phyloP scores from a whole-genome alignment of 768 basidiomycete species.

The Boletus fagicola region DNA sequence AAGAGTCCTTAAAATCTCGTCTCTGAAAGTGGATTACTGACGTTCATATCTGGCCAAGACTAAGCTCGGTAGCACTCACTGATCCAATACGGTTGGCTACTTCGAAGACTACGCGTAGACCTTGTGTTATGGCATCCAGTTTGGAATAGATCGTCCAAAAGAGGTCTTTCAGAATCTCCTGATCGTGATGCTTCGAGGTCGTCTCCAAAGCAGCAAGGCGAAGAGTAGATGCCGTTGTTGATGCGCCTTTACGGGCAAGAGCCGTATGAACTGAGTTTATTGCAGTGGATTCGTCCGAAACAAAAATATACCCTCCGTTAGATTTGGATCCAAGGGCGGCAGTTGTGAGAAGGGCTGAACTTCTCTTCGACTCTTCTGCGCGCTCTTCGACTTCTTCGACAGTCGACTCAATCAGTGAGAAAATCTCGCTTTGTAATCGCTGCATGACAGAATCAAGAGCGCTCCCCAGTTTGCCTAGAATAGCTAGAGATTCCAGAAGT shows the following conservation, averaged over 20 bases:
- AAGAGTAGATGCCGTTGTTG: constrained; percentile 51
- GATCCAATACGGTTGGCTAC: constrained; percentile 88
- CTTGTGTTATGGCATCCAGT: constrained; percentile 89
- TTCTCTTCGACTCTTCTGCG: constrained; percentile 70
- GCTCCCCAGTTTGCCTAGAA: constrained; percentile 82
- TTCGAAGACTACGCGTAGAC: constrained; percentile 85
- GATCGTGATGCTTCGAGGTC: constrained; percentile 68
- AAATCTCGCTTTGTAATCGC: constrained; percentile 81
- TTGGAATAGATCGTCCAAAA: constrained; percentile 99
- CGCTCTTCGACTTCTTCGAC: constrained; percentile 91
- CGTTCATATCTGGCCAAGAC: not conserved
- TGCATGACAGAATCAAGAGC: constrained; percentile 83
- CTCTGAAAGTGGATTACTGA: constrained; percentile 46
- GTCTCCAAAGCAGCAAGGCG: constrained; percentile 74
- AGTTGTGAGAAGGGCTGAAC: constrained; percentile 37
- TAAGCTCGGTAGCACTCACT: constrained; percentile 47
- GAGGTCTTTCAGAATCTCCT: constrained; percentile 84
- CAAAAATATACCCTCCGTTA: constrained; percentile 55
- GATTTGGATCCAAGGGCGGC: constrained; percentile 40
- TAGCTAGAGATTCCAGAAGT: constrained; percentile 87
- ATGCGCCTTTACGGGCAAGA: constrained; percentile 20
- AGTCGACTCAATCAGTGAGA: constrained; percentile 78
- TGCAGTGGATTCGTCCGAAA: constrained; percentile 21
- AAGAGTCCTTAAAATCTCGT: constrained; percentile 87
- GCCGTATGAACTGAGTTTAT: constrained; percentile 25